Conservation (phyloP, 2,329 filamentous ascomycete genomes). For the Pestalotiopsis fici region DNA sequence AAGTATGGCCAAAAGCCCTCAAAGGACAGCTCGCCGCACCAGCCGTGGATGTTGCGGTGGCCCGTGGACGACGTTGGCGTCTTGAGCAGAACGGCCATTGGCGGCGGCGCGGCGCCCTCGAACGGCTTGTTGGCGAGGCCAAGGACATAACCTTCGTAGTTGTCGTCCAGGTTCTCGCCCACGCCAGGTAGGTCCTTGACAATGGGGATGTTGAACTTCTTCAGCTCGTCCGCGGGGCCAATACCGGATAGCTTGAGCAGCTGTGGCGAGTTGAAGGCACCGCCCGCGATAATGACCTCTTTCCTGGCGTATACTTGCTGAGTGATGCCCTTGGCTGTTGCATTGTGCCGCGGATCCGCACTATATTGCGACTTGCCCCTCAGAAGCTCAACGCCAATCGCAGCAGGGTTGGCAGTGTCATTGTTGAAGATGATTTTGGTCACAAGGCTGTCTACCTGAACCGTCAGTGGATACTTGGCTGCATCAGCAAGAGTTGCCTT, state of each 20-base stretch:
- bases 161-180: constrained; percentile 50
- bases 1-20: constrained; percentile 32
- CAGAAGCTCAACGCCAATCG: constrained; percentile 27
- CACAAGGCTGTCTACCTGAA: constrained; percentile 28
- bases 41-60: constrained; percentile 29
- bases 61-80: constrained; percentile 25
- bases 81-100: constrained; percentile 31
- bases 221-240: constrained; percentile 42
- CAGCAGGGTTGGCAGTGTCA: constrained; percentile 22
- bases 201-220: constrained; percentile 43
- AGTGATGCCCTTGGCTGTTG: constrained; percentile 27
- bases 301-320: constrained; percentile 25
- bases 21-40: constrained; percentile 28
- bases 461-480: constrained; percentile 44
- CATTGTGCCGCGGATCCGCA: constrained; percentile 31
- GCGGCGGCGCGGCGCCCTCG: constrained; percentile 24
- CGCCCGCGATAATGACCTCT: constrained; percentile 52
- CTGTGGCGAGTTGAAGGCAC: constrained; percentile 51
- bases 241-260: constrained; percentile 54
- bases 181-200: constrained; percentile 49
- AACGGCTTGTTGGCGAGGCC: constrained; percentile 23
- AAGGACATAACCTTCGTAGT: constrained; percentile 34
- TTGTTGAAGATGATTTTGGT: constrained; percentile 26
- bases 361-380: constrained; percentile 33
- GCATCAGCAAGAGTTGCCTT: constrained; percentile 44